phyloP scores from a whole-genome alignment of 768 basidiomycete genomes.

The Trametes coccinea region DNA sequence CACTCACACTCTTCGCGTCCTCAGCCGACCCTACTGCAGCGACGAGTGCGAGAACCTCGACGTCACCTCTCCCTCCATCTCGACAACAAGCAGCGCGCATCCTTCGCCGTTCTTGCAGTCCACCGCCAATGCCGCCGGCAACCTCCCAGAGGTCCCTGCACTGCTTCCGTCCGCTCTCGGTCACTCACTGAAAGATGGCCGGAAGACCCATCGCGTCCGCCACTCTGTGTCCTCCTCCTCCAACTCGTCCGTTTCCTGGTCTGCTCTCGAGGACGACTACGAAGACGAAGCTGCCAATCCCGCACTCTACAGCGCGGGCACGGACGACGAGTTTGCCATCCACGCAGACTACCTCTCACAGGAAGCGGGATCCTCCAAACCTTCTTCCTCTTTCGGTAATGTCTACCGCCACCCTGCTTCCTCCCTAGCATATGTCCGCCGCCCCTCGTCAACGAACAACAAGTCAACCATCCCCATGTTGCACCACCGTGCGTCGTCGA shows the following conservation, averaged over 20 bases:
- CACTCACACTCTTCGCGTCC: conserved; percentile 22
- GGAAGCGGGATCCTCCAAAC: conserved; percentile 46
- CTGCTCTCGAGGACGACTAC: conserved; percentile 64
- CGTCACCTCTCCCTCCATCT: conserved; percentile 65
- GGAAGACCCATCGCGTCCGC: conserved; percentile 47
- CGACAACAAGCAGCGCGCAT: conserved; percentile 65
- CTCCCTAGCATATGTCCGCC: conserved; percentile 63
- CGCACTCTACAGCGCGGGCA: conserved; percentile 25
- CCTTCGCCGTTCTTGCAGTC: conserved; percentile 65
- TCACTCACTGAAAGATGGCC: conserved; percentile 42
- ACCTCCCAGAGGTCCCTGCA: conserved; percentile 62
- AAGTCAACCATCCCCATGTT: conserved; percentile 58
- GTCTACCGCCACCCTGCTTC: conserved; percentile 36
- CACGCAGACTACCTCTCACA: conserved; percentile 39
- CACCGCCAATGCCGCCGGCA: conserved; percentile 34
- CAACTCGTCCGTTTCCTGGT: conserved; percentile 65
- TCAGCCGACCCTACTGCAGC: conserved; percentile 69
- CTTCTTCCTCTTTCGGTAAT: conserved; percentile 33
- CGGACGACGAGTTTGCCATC: conserved; percentile 37
- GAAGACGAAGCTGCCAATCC: conserved; percentile 46
- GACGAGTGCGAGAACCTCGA: conserved; percentile 65
- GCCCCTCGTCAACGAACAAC: conserved; percentile 72
- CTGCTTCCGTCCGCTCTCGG: conserved; percentile 62
- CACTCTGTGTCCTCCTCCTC: conserved; percentile 65
- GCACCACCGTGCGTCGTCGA: conserved; percentile 54